Evolutionary conservation across 75 land plant genomes (phyloP).

Genomic region (Cupressus sempervirens): DNA sequence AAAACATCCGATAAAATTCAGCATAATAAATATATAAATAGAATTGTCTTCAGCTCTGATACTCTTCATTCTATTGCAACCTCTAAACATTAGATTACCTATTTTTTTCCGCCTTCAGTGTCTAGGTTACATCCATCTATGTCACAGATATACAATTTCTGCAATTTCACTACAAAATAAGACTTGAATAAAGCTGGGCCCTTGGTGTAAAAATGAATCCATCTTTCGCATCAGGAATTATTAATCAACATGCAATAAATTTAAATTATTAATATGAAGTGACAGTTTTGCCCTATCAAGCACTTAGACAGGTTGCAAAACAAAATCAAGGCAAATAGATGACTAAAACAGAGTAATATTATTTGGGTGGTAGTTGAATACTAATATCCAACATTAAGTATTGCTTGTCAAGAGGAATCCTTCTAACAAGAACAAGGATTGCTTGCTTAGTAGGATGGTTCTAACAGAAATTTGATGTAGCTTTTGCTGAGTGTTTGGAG

Average conservation of each 20-base stretch:
- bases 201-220: not conserved
- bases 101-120: conserved; percentile 49
- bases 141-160: conserved; percentile 83
- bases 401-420: too few relatives aligned
- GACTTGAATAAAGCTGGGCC: not conserved
- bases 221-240: not conserved
- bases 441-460: too few relatives aligned
- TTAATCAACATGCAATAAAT: not conserved
- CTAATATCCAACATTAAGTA: too few relatives aligned
- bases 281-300: not conserved
- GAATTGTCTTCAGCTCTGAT: conserved; percentile 47
- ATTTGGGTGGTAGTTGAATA: too few relatives aligned
- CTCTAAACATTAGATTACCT: conserved; percentile 63
- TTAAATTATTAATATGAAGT: not conserved
- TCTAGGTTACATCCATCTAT: conserved; percentile 61
- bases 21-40: not conserved
- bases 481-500: too few relatives aligned
- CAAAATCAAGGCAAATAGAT: too few relatives aligned
- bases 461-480: too few relatives aligned
- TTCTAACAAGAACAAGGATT: too few relatives aligned
- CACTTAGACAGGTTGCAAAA: not conserved
- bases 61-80: conserved; percentile 87
- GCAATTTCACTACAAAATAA: not conserved
- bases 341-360: too few relatives aligned
- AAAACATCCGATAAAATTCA: not conserved